phyloP scores from a whole-genome alignment of 805 yeast species.

The Yarrowia yakushimensis region DNA sequence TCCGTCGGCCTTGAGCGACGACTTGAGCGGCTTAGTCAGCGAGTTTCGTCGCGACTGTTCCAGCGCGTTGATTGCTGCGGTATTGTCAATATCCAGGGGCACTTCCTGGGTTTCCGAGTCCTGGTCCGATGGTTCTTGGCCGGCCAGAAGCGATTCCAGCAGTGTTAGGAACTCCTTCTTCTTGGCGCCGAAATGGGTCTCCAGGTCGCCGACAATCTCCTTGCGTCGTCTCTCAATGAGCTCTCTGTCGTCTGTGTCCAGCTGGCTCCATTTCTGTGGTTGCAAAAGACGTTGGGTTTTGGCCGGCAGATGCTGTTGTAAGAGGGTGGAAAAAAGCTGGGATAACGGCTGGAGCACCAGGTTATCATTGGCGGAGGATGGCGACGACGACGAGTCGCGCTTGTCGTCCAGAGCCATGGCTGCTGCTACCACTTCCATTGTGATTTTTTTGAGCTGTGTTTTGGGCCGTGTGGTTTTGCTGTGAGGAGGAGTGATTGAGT shows the following conservation, averaged over 20 bases:
- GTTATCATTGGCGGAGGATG: neutral
- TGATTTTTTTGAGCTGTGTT: neutral
- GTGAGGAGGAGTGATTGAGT: neutral
- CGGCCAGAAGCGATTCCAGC: slow-evolving; percentile 8
- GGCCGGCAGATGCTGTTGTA: neutral
- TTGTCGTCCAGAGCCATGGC: slow-evolving; percentile 21
- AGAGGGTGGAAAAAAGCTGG: neutral
- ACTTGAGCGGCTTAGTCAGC: slow-evolving; percentile 20
- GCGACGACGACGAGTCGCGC: slow-evolving; percentile 11
- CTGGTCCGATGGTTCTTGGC: neutral
- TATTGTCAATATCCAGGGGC: slow-evolving; percentile 9
- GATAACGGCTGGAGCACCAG: neutral
- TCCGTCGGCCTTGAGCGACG: slow-evolving; percentile 16
- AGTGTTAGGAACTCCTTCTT: slow-evolving; percentile 3
- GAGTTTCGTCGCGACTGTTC: slow-evolving; percentile 16
- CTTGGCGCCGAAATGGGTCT: neutral
- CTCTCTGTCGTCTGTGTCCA: slow-evolving; percentile 13
- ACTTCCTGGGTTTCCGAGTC: neutral
- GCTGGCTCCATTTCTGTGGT: neutral
- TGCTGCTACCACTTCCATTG: slow-evolving; percentile 20
- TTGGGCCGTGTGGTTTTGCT: neutral
- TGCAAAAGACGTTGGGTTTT: neutral
- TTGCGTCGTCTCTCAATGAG: slow-evolving; percentile 14
- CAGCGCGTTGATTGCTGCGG: slow-evolving; percentile 9
- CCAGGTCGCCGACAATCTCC: slow-evolving; percentile 3